phyloP scores from a whole-genome alignment of 768 basidiomycete species.

The Paxillus involutus region DNA sequence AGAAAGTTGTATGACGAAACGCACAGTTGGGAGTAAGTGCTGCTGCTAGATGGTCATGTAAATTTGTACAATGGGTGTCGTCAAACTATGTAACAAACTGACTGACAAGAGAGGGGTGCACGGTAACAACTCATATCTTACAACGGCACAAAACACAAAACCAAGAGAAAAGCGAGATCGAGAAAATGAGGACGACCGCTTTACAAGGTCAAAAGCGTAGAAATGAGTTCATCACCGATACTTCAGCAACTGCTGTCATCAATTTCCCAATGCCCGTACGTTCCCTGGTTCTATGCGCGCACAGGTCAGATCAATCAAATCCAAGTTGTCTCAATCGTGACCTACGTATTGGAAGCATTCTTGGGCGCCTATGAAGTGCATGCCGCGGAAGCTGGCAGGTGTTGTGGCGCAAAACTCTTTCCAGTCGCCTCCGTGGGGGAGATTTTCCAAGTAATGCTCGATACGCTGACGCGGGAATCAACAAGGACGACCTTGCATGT shows the following conservation, averaged over 20 bases:
- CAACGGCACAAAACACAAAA: too few relatives aligned
- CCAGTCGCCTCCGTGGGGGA: slow-evolving; percentile 29
- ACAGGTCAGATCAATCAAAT: background rate
- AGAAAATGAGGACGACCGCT: too few relatives aligned
- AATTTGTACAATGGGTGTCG: too few relatives aligned
- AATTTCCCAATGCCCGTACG: slow-evolving; percentile 26
- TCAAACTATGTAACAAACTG: too few relatives aligned
- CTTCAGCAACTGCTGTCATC: slow-evolving; percentile 16
- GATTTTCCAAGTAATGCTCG: slow-evolving; percentile 29
- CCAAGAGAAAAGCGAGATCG: too few relatives aligned
- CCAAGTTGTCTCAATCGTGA: background rate
- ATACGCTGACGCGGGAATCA: slow-evolving; percentile 16
- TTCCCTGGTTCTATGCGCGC: slow-evolving; percentile 13
- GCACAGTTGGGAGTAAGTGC: too few relatives aligned
- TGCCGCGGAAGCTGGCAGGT: slow-evolving; percentile 22
- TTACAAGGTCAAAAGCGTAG: too few relatives aligned
- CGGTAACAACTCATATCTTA: too few relatives aligned
- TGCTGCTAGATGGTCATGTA: too few relatives aligned
- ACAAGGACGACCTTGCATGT: background rate
- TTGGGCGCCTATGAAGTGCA: slow-evolving; percentile 24
- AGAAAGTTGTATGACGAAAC: too few relatives aligned
- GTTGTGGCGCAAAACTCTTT: slow-evolving; percentile 34
- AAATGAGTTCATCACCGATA: background rate
- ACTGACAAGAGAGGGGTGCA: too few relatives aligned
- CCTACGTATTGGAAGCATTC: slow-evolving; percentile 23